Conservation (phyloP, 441 rosid genomes). For the Mallotus repandus region DNA sequence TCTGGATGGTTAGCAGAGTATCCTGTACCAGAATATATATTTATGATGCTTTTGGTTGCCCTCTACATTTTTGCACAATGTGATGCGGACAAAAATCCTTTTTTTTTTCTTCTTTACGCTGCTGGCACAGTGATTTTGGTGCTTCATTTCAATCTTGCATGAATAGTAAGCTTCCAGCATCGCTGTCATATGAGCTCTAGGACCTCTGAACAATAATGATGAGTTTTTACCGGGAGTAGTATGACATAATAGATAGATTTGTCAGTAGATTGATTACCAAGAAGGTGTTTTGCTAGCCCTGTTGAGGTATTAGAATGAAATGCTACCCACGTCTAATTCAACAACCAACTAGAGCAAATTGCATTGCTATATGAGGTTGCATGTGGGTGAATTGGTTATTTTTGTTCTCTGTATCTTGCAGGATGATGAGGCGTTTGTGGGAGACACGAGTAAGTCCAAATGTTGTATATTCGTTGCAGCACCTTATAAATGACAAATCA, state of each 20-base stretch:
- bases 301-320: not conserved
- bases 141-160: not conserved
- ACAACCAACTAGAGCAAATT: not conserved
- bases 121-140: not conserved
- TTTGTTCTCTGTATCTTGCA: constrained; percentile 24
- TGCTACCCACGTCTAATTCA: not conserved
- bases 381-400: not conserved
- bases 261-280: not conserved
- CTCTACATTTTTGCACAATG: not conserved
- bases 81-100: not conserved
- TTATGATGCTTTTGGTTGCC: not conserved
- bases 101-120: not conserved
- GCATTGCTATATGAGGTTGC: not conserved
- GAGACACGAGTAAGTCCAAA: constrained; percentile 68
- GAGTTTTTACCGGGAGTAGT: not conserved
- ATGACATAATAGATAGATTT: not conserved
- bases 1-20: not conserved
- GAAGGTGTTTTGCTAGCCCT: not conserved
- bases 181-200: not conserved
- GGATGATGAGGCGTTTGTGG: constrained; percentile 78
- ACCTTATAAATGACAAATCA: constrained; percentile 50
- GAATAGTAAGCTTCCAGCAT: not conserved
- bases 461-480: constrained; percentile 67
- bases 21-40: not conserved
- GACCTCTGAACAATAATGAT: not conserved